Evolutionary conservation across 2,329 filamentous ascomycete genomes (phyloP), one percentile per base, ranked within the genome.

Genomic region (Teratosphaeria pseudoeucalypti): DNA sequence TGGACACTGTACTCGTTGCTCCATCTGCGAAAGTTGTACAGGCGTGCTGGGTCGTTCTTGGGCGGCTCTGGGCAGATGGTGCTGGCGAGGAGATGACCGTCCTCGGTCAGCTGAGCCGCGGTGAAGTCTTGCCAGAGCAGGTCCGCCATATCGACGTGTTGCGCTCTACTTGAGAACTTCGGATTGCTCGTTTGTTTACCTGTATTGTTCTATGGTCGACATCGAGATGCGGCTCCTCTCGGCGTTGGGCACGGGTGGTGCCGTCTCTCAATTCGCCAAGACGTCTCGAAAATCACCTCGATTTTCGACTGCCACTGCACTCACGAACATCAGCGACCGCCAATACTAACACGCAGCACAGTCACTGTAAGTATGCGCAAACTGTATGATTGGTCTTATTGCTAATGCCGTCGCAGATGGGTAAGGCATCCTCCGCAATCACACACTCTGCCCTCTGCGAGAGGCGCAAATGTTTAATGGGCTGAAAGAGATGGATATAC

Each of bases 21-120:
- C 66, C 84, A 85, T 66, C 85, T 83, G 75, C 85, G 86, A 67
- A 96, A 87, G 52, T 81, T 81, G 67, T 82, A 81, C 52, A 96
- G 77, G 60, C 85, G 84, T 60, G 84, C 79, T 47, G 86, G 82
- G 60, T 90, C 79, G 54, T 81, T 75, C 34, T 78, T 67, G 3
- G 87, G 82, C 55, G 87, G 74, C 60, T 87, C 79, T 39, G 92
- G 92, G 14, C 83, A 87, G 60, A 97, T 78, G 10, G 88, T 88
- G 61, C 83, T 81, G 23, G 91, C 87, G 43, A 97, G 82, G 55
- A 80, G 79, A 67, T 88, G 87, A 61, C 91, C 91, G 71, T 89
- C 84, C 12, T 54, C 52, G 79, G 34, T 77, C 74, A 55, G 78
- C 68, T 91, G 82, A 47, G 89, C 89, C 60, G 82, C 76, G 58